Evolutionary conservation across 139 green algal genomes (phyloP).

Genomic region (Zygnema cylindricum): DNA sequence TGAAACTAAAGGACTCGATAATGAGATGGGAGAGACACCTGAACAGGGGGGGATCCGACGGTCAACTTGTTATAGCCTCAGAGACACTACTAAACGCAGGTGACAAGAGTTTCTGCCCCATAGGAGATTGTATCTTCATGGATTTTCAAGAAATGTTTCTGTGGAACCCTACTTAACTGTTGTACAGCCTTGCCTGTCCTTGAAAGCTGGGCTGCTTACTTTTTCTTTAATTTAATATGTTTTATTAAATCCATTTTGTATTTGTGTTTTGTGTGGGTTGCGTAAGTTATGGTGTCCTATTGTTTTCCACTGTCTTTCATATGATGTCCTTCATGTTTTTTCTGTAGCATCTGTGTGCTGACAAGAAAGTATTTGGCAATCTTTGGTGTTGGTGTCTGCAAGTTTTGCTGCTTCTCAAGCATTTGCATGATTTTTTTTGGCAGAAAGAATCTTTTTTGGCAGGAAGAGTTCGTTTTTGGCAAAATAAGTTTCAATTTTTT

Average conservation of each 20-base stretch:
- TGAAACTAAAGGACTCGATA: not conserved
- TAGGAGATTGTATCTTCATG: not conserved
- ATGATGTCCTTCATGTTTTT: no score
- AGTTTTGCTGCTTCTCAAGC: no score
- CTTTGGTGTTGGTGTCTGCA: no score
- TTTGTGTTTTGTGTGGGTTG: not conserved
- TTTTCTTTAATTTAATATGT: not conserved
- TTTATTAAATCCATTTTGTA: not conserved
- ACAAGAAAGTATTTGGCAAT: no score
- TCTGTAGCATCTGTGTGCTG: no score
- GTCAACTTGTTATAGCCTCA: no score
- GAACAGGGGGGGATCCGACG: not conserved
- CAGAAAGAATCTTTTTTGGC: no score
- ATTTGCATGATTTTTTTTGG: no score
- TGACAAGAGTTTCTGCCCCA: not conserved
- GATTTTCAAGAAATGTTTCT: not conserved
- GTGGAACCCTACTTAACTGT: not conserved
- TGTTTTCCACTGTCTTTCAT: no score
- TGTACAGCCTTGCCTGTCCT: not conserved
- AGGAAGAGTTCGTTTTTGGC: no score
- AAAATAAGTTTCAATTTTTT: no score
- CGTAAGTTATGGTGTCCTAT: not conserved
- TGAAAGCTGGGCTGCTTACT: not conserved
- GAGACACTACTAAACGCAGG: not conserved
- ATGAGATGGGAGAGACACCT: not conserved